Percentiles rank a stretch among this genome's conserved stretches.
phyloP scores from a whole-genome alignment of 2,329 filamentous ascomycete genomes.

The Aspergillus flavus region DNA sequence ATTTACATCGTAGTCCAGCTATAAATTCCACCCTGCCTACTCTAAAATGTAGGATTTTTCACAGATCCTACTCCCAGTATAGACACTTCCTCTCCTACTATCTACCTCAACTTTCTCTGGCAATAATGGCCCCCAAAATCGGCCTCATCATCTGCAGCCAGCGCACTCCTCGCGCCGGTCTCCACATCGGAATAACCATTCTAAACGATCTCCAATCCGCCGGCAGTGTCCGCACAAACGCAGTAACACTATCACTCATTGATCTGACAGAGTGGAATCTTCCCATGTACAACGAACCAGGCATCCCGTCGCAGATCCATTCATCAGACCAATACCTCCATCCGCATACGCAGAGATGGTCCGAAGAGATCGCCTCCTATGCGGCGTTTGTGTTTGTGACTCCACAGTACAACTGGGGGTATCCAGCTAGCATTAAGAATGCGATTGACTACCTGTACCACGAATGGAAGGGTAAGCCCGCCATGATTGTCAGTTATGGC shows the following conservation, averaged over 20 bases:
- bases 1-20: background rate
- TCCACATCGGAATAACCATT: slow-evolving; percentile 32
- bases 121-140: background rate
- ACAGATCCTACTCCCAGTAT: too few relatives aligned
- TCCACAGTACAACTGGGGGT: slow-evolving; percentile 58
- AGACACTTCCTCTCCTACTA: too few relatives aligned
- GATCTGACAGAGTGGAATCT: slow-evolving; percentile 26
- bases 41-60: background rate
- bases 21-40: background rate
- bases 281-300: slow-evolving; percentile 43
- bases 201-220: slow-evolving; percentile 17
- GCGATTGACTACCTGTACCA: slow-evolving; percentile 64
- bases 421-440: slow-evolving; percentile 61
- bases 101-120: background rate
- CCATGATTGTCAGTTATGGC: slow-evolving; percentile 59
- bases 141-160: slow-evolving; percentile 36
- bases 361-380: slow-evolving; percentile 34
- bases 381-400: slow-evolving; percentile 47
- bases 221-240: background rate
- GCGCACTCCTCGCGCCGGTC: slow-evolving; percentile 34
- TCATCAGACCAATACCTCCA: slow-evolving; percentile 36
- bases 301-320: slow-evolving; percentile 40
- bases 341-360: slow-evolving; percentile 43
- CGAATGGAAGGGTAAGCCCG: slow-evolving; percentile 61
- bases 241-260: background rate